A percentile compares a stretch with the other conserved stretches of the same genome.
These are phyloP conservation scores for Porcisia hertigi DNA, from an alignment of 208 protist genomes.

Conservation along the genomic window DNA sequence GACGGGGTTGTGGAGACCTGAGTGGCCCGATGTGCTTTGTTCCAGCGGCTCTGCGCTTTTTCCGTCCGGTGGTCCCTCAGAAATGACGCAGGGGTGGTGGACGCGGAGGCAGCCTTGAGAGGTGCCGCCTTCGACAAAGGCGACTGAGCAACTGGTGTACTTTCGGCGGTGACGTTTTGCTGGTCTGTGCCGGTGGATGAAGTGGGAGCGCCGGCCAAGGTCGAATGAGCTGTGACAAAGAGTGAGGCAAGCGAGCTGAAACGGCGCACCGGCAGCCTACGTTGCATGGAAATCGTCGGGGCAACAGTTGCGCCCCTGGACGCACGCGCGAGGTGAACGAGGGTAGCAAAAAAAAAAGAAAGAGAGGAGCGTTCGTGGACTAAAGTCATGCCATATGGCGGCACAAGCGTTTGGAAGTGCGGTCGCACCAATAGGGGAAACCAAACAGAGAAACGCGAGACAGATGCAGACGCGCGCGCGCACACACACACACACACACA, in stretches of 20 bases:
- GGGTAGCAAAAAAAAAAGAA: neutral
- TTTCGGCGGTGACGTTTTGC: neutral
- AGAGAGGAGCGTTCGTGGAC: no score
- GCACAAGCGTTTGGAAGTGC: neutral
- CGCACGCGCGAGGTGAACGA: neutral
- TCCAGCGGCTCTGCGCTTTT: conserved; percentile 11
- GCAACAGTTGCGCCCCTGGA: neutral
- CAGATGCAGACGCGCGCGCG: neutral
- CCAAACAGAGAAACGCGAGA: neutral
- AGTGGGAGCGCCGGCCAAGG: neutral
- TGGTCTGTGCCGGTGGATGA: no score
- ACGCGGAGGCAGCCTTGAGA: neutral
- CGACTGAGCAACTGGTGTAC: neutral
- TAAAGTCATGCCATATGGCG: neutral
- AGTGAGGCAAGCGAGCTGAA: conserved; percentile 10
- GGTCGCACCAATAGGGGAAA: neutral
- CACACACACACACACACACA: neutral
- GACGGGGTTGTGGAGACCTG: neutral
- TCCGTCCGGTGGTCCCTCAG: conserved; percentile 7
- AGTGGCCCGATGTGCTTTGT: neutral
- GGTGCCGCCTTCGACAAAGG: neutral
- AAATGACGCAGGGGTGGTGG: neutral
- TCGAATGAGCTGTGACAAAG: neutral
- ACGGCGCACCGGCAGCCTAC: neutral
- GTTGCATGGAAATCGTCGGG: neutral